Evolutionary conservation across 176 grass and related monocot species (phyloP), one percentile per base, ranked within the genome.

Genomic region (Poa pratensis): DNA sequence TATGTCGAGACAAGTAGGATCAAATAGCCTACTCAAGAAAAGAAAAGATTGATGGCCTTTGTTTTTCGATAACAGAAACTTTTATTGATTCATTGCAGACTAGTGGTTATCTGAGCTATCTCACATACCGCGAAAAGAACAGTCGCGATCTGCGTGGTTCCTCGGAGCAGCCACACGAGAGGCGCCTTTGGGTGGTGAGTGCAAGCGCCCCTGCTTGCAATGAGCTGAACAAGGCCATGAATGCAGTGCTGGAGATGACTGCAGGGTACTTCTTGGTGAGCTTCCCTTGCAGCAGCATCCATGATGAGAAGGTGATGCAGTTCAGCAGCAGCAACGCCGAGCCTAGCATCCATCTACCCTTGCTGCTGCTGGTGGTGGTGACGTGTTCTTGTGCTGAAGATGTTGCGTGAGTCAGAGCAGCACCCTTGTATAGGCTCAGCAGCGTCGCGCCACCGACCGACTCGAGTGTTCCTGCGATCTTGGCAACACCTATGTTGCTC

Each of bases 221-320:
- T 69, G 89, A 95, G 58, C 90, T 86, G 45, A 95, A 78, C 50
- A 90, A 87, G 70, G 91, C 83, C 61, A 91, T 88, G 61, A 92
- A 75, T 16, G 88, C 86, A 18, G 90, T 95, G 83, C 79, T 71
- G n/a, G 90, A 95, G 70, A 92, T 88, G 40, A 95, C 62, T 17
- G 88, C 75, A 8, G 88, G 90, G 62, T 95, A 92, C 67, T 92
- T 95, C 49, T 95, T 92, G 51, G 74, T 77, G 9, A 92, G 73
- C 59, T 77, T 92, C 26, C 79, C 87, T 43, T 95, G 90, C 40
- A 95, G 23, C 6, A 92, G 53, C 69, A 95, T 90, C 93, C 93
- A 95, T 0, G 67, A 63, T 8, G 93, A 84, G 85, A 86, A 95
- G 13, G 34, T 64, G 35, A 92, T 16, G 75, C 85, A 86, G 9